Base-by-base conservation (phyloP, 2,329 filamentous ascomycete species). In the Alternaria arbusti region DNA sequence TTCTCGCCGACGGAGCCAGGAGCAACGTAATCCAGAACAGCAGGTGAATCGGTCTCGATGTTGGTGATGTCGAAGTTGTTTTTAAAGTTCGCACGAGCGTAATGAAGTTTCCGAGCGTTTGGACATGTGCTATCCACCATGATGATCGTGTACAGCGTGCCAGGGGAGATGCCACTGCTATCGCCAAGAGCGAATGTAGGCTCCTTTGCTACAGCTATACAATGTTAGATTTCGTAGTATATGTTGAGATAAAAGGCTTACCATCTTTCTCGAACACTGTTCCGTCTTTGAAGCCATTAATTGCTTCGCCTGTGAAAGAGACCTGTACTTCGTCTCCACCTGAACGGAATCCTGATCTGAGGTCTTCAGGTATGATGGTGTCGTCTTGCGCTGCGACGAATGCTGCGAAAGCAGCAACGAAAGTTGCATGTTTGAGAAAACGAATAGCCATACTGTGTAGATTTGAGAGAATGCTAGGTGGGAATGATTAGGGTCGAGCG, bases 161-260 rank as follows among this genome's bases (percentile, higher is more conserved):
- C 57, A 6, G 75, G 66, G 3, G 65, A 61, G 50, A 80, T 78
- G 44, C 72, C 74, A 17, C 70, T 74, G 54, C 70, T 74, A 61
- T 79, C 78, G 25, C 78, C 77, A 3, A 79, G 68, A 9, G 76
- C 77, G 36, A 79, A 79, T 17, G 66, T 72, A 9, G 77, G 77
- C 44, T 72, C 71, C 51, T 65, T 61, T 51, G 68, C 44, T n/a
- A 77, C 74, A 4, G 67, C 76, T 77, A 50, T 8, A 22, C 17
- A 6, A 32, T 25, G 44, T 74, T 50, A 70, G 62, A 43, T 43
- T 40, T 43, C 10, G n/a, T 23, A 15, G 17, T 12, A 5, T 20
- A 49, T 8, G 9, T 15, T 44, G 23, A 28, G 20, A 5, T 20
- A 43, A 40, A 49, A 7, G 11, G 68, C 73, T 51, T 51, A 75